Evolutionary conservation across 495 filamentous ascomycete genomes (phyloP).

Genomic region (Xylona heveae): DNA sequence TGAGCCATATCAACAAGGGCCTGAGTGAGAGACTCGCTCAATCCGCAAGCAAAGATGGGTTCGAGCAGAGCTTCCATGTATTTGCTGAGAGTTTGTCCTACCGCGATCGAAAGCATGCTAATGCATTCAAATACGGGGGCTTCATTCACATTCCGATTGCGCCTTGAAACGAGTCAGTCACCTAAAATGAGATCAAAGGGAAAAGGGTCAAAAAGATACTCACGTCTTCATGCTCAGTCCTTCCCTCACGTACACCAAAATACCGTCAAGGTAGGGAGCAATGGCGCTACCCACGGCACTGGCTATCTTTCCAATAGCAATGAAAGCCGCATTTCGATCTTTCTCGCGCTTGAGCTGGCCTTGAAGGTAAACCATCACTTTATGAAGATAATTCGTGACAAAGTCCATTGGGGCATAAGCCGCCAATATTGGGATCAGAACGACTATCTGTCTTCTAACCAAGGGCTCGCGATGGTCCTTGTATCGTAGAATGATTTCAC

Average conservation of each 20-base stretch:
- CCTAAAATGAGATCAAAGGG: slow-evolving; percentile 4
- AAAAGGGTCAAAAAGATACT: slow-evolving; percentile 6
- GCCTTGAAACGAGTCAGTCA: slow-evolving; percentile 21
- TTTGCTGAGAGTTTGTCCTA: slow-evolving; percentile 90
- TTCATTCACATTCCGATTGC: slow-evolving; percentile 56
- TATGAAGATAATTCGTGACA: slow-evolving; percentile 59
- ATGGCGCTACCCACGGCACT: slow-evolving; percentile 85
- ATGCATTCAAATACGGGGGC: slow-evolving; percentile 96
- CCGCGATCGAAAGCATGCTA: slow-evolving; percentile 83
- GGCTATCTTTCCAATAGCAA: slow-evolving; percentile 91
- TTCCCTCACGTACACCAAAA: slow-evolving; percentile 78
- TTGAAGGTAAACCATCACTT: slow-evolving; percentile 92
- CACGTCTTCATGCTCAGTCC: slow-evolving; percentile 63
- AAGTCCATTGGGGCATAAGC: slow-evolving; percentile 82
- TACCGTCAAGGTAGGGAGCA: slow-evolving; percentile 83
- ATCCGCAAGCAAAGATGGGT: slow-evolving; percentile 87
- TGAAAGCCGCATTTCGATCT: slow-evolving; percentile 77
- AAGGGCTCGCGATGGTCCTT: slow-evolving; percentile 79
- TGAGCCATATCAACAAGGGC: slow-evolving; percentile 96
- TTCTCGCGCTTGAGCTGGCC: slow-evolving; percentile 89
- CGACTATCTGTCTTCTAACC: slow-evolving; percentile 70
- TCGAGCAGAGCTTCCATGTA: slow-evolving; percentile 93
- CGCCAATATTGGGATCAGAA: slow-evolving; percentile 80
- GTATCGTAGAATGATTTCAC: slow-evolving; percentile 73
- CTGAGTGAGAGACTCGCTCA: slow-evolving; percentile 81